phyloP scores from a whole-genome alignment of 768 basidiomycete species.

The Hebeloma cylindrosporum region DNA sequence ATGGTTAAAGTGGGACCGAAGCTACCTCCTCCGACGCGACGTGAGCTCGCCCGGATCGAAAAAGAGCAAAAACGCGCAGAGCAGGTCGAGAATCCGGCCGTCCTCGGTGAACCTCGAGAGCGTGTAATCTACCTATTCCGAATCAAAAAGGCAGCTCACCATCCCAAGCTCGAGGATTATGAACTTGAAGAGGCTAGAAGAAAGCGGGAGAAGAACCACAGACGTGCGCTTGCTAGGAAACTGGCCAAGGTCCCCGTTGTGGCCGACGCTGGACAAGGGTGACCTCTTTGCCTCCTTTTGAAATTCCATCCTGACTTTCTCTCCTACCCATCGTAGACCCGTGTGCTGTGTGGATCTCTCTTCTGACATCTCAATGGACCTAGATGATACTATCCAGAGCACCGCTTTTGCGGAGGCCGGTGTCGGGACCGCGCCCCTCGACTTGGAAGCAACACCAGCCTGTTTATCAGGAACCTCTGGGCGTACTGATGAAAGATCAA shows the following conservation, averaged over 20 bases:
- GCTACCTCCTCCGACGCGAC: slow-evolving; percentile 13
- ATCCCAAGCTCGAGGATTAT: slow-evolving; percentile 6
- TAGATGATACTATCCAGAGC: too few species aligned
- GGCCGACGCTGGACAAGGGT: slow-evolving; percentile 6
- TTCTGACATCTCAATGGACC: too few species aligned
- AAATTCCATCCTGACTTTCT: background rate
- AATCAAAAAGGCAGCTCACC: slow-evolving; percentile 11
- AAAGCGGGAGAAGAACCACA: slow-evolving; percentile 19
- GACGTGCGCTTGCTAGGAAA: slow-evolving; percentile 18
- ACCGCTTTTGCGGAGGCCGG: too few species aligned
- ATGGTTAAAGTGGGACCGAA: slow-evolving; percentile 21
- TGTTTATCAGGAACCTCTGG: too few species aligned
- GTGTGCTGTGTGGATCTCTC: too few species aligned
- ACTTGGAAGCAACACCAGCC: too few species aligned
- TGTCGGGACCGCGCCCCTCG: too few species aligned
- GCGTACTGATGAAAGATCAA: too few species aligned
- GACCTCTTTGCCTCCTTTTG: background rate
- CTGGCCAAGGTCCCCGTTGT: slow-evolving; percentile 14
- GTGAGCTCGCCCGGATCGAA: slow-evolving; percentile 13
- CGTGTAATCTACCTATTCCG: slow-evolving; percentile 6
- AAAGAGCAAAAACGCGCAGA: slow-evolving; percentile 14
- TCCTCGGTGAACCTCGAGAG: slow-evolving; percentile 12
- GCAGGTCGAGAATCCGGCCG: slow-evolving; percentile 8
- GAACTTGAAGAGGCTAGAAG: slow-evolving; percentile 15
- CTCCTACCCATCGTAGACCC: too few species aligned